Evolutionary conservation across 1,284 basidiomycete genomes (phyloP).

Genomic region (Nidula niveotomentosa): DNA sequence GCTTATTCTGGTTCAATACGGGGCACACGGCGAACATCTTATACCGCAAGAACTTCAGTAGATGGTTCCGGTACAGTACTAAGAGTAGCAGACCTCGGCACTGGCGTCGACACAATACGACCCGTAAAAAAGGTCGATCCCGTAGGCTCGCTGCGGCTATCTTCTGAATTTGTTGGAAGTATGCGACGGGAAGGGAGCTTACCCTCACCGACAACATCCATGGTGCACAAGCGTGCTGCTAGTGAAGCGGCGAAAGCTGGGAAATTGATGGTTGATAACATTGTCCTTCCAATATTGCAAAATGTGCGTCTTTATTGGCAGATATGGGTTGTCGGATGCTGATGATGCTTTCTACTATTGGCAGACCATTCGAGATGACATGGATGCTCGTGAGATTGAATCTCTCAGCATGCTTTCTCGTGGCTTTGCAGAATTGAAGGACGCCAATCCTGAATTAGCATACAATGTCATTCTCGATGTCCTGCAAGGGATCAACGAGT

Average conservation of each 20-base stretch:
- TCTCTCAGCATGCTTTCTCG: constrained; percentile 87
- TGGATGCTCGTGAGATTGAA: constrained; percentile 87
- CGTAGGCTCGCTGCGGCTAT: constrained; percentile 73
- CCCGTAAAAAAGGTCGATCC: constrained; percentile 92
- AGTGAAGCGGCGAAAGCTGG: constrained; percentile 71
- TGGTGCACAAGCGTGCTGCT: constrained; percentile 41
- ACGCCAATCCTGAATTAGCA: constrained; percentile 79
- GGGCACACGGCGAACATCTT: constrained; percentile 64
- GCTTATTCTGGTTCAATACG: constrained; percentile 59
- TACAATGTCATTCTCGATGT: constrained; percentile 89
- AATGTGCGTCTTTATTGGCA: constrained; percentile 45
- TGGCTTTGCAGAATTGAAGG: constrained; percentile 84
- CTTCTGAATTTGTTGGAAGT: constrained; percentile 80
- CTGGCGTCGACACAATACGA: constrained; percentile 85
- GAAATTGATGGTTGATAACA: constrained; percentile 72
- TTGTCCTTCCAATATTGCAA: constrained; percentile 76
- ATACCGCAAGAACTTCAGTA: constrained; percentile 66
- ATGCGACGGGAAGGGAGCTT: constrained; percentile 53
- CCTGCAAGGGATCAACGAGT: constrained; percentile 90
- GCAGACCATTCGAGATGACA: constrained; percentile 79
- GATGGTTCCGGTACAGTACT: constrained; percentile 75
- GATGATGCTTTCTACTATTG: constrained; percentile 4
- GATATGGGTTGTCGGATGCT: background rate
- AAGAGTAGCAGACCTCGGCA: constrained; percentile 79
- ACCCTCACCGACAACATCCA: constrained; percentile 48